phyloP scores from a whole-genome alignment of 2,329 filamentous ascomycete species.

The Orbilia quercus region DNA sequence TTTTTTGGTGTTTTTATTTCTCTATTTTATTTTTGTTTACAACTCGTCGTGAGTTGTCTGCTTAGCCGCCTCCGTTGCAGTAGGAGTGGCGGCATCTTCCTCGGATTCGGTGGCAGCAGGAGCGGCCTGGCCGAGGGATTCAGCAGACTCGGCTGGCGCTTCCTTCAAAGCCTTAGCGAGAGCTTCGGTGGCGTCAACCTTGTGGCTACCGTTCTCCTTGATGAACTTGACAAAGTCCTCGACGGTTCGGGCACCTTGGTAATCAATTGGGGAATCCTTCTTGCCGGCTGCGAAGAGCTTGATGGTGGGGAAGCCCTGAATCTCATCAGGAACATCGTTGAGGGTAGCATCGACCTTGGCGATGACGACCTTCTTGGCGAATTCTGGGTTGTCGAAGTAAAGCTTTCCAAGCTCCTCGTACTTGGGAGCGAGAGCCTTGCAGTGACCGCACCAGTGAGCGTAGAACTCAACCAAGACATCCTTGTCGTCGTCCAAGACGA shows the following conservation, averaged over 20 bases:
- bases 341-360: conserved; percentile 96
- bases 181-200: conserved; percentile 70
- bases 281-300: conserved; percentile 93
- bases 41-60: conserved; percentile 53
- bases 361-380: conserved; percentile 81
- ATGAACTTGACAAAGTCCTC: conserved; percentile 94
- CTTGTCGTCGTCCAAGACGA: conserved; percentile 93
- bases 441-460: conserved; percentile 99
- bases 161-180: conserved; percentile 66
- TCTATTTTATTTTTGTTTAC: conserved; percentile 53
- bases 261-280: conserved; percentile 86
- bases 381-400: conserved; percentile 78
- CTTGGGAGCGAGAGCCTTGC: conserved; percentile 93
- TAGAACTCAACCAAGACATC: conserved; percentile 99
- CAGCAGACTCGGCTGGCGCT: conserved; percentile 69
- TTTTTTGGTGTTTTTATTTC: conserved; percentile 17
- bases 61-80: neutral
- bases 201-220: conserved; percentile 92
- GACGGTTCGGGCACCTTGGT: conserved; percentile 85
- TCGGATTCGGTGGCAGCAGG: conserved; percentile 62
- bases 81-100: conserved; percentile 59
- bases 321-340: conserved; percentile 97
- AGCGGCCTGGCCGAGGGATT: conserved; percentile 63
- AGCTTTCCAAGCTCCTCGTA: conserved; percentile 87
- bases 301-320: conserved; percentile 98